Evolutionary conservation across 2,329 filamentous ascomycete genomes (phyloP).

Genomic region (Fusarium pseudocircinatum): DNA sequence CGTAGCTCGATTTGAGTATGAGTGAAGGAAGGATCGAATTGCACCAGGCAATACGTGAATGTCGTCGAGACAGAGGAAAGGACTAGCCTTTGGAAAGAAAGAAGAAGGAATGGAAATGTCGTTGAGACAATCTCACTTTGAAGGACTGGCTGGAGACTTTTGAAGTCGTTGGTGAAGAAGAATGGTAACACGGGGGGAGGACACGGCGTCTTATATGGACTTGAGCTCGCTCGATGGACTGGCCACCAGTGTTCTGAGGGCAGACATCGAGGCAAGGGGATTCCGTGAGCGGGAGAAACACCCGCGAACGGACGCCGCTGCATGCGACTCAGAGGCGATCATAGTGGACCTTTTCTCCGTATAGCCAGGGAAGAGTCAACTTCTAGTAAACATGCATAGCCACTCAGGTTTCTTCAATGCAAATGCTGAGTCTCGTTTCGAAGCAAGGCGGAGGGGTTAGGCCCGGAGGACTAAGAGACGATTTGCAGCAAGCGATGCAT

Average conservation of each 20-base stretch:
- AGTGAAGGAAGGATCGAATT: slow-evolving; percentile 40
- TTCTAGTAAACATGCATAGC: slow-evolving; percentile 22
- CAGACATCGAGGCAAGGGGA: slow-evolving; percentile 27
- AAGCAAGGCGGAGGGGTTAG: slow-evolving; percentile 51
- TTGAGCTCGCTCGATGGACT: slow-evolving; percentile 29
- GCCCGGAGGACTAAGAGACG: slow-evolving; percentile 39
- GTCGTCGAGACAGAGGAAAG: slow-evolving; percentile 38
- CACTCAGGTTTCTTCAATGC: slow-evolving; percentile 37
- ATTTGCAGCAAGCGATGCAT: slow-evolving; percentile 32
- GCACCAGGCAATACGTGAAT: slow-evolving; percentile 42
- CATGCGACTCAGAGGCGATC: slow-evolving; percentile 29
- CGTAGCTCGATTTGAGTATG: slow-evolving; percentile 29
- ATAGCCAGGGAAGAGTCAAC: slow-evolving; percentile 46
- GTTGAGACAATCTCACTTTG: slow-evolving; percentile 43
- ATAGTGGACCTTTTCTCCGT: slow-evolving; percentile 26
- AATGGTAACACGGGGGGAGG: slow-evolving; percentile 17
- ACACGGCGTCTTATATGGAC: slow-evolving; percentile 39
- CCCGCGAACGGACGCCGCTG: slow-evolving; percentile 34
- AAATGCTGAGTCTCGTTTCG: slow-evolving; percentile 47
- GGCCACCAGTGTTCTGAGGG: slow-evolving; percentile 12
- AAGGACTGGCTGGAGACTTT: slow-evolving; percentile 44
- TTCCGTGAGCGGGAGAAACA: slow-evolving; percentile 16
- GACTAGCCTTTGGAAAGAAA: slow-evolving; percentile 42
- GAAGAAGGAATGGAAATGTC: slow-evolving; percentile 44
- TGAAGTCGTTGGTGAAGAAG: slow-evolving; percentile 39